Evolutionary conservation across 495 filamentous ascomycete species (phyloP).

Genomic region (Hyaloscypha variabilis): DNA sequence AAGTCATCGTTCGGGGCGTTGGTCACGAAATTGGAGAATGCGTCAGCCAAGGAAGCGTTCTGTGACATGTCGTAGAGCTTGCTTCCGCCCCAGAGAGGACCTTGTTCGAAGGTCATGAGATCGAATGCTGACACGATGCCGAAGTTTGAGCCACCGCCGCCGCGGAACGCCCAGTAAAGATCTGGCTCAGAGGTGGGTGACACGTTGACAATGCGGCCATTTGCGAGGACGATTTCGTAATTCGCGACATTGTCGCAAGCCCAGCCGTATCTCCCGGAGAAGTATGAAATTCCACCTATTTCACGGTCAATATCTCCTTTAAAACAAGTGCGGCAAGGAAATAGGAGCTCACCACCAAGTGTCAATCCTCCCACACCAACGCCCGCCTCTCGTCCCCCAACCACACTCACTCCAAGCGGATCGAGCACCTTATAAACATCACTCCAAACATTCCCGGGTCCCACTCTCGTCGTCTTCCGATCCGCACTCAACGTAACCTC

Average conservation of each 20-base stretch:
- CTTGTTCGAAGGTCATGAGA: conserved; percentile 44
- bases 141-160: conserved; percentile 54
- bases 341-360: conserved; percentile 34
- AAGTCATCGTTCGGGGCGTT: conserved; percentile 42
- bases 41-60: conserved; percentile 30
- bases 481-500: conserved; percentile 38
- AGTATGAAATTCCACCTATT: conserved; percentile 47
- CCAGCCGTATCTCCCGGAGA: conserved; percentile 45
- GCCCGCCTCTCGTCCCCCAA: conserved; percentile 38
- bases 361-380: conserved; percentile 31
- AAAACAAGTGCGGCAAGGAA: background rate
- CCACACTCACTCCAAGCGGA: conserved; percentile 44
- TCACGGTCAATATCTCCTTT: background rate
- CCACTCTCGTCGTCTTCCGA: conserved; percentile 41
- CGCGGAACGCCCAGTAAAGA: conserved; percentile 57
- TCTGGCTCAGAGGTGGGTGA: conserved; percentile 45
- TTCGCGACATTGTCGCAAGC: conserved; percentile 51
- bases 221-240: conserved; percentile 55
- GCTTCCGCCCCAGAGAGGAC: conserved; percentile 49
- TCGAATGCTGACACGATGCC: conserved; percentile 57
- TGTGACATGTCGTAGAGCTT: conserved; percentile 18
- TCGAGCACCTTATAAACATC: conserved; percentile 55
- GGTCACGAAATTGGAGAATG: conserved; percentile 41
- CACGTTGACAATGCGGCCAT: conserved; percentile 50
- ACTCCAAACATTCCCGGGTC: conserved; percentile 50